Base-by-base conservation (phyloP, 345 rosid species). In the Eucalyptus caleyi region DNA sequence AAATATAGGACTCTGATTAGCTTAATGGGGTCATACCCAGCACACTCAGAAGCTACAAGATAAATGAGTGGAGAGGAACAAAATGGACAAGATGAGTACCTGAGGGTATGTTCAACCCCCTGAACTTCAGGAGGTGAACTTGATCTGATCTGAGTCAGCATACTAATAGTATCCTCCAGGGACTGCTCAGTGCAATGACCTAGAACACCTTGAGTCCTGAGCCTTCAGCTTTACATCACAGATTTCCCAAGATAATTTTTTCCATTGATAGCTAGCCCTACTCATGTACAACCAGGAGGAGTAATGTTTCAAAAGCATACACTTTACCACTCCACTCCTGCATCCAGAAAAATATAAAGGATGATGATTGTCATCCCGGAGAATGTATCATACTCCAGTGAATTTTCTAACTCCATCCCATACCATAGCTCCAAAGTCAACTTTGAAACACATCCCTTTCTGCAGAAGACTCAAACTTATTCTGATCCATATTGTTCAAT, bases 71-170 rank as follows among this genome's bases (percentile, higher is more conserved):
- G 83, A 77, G 83, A 77, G 24, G 16, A 12, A 77, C 27, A 77
- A 37, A 77, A 77, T 77, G 9, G 83, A 44, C 83, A 77, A 37
- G 83, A 77, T 77, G 83, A 67, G 54, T 92, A 93, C 94, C 94
- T 88, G 90, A 87, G 85, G 80, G 86, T 88, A 54, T 30, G 42
- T 91, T 60, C 88, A 86, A 72, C 86, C 87, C 87, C 88, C 59
- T 72, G 90, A 88, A 65, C 87, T 86, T 86, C 45, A 40, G 83
- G 16, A 77, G 83, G 83, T 40, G 27, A 37, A 37, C 83, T 37
- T 77, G 83, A 77, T 37, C 47, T 37, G 83, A 77, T 77, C 27
- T 37, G 83, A 37, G 47, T 77, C 83, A 37, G 83, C 47, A 77
- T 77, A 37, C 83, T 77, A 37, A 77, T 19, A 77, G 45, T 40